Evolutionary conservation across 2,329 filamentous ascomycete genomes (phyloP).

Genomic region (Fusarium odoratissimum): DNA sequence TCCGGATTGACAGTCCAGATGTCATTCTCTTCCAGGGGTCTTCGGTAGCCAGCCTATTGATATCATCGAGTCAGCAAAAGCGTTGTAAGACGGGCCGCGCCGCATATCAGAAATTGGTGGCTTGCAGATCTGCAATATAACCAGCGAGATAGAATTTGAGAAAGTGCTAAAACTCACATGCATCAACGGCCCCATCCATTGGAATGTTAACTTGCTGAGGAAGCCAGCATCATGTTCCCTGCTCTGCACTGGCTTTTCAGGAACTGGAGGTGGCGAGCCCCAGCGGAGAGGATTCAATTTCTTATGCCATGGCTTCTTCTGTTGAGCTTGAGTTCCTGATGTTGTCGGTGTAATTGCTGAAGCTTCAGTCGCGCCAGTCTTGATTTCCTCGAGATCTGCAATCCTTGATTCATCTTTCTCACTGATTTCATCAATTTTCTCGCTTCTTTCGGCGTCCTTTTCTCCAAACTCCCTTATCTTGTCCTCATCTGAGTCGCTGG

Average conservation of each 20-base stretch:
- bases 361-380: constrained; percentile 66
- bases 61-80: constrained; percentile 18
- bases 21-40: constrained; percentile 84
- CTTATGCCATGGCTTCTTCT: constrained; percentile 71
- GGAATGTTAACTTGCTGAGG: constrained; percentile 81
- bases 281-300: constrained; percentile 71
- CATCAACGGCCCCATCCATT: constrained; percentile 94
- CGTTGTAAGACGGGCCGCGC: constrained; percentile 33
- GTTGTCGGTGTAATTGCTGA: constrained; percentile 64
- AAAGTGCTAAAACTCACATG: constrained; percentile 60
- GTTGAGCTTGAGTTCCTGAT: constrained; percentile 46
- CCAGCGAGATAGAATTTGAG: background rate
- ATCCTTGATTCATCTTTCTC: constrained; percentile 22
- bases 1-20: constrained; percentile 90
- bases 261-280: constrained; percentile 67
- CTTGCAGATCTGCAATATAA: constrained; percentile 21
- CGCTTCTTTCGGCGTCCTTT: constrained; percentile 26
- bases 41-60: constrained; percentile 80
- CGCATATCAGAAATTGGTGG: constrained; percentile 11
- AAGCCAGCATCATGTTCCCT: constrained; percentile 79
- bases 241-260: constrained; percentile 64
- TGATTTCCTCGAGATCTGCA: constrained; percentile 48
- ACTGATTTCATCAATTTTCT: background rate
- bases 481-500: constrained; percentile 34
- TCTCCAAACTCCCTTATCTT: constrained; percentile 29